Base-by-base conservation (phyloP, 352 stramenopile species). In the Phytophthora hybrid region DNA sequence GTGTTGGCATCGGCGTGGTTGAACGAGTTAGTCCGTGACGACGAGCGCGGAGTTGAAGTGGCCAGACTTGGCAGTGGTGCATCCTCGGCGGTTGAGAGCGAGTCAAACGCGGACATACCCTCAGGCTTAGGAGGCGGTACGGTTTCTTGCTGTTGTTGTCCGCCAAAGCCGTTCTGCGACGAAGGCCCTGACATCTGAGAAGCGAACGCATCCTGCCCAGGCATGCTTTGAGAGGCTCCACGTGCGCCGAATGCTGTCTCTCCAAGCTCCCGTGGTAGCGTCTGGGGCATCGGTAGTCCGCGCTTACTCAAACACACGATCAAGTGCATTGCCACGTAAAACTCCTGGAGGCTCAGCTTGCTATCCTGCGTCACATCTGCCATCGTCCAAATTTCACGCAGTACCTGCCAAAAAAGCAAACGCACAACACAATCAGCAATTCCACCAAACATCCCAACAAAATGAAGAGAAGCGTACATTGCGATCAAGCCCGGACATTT, bases 271-370 rank as follows among this genome's bases (percentile, higher is more conserved):
- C 70, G 63, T 4, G 93, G 93, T 5, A 97, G 71, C 29, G 89
- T 79, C 10, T 74, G 39, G 8, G 93, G 93, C 55, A 98, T 77
- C 0, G 89, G 77, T 9, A 97, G 72, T 8, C 83, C 84, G n/a
- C 93, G 89, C 69, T 98, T 98, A 76, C 87, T 97, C 59, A 98
- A 75, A 67, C 97, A 99, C 19, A 98, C 95, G 76, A 99, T 99
- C 64, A 99, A 75, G 71, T 99, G 97, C 97, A 99, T 99, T 1
- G 95, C 95, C 19, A 98, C 87, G 74, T 96, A 98, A 76, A 99
- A 99, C 72, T 99, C 97, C 26, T 96, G 80, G 26, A 86, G 68
- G 65, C 97, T 94, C 34, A 99, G 88, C 54, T 93, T 92, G 71
- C 96, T 98, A 76, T 99, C 92, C 13, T 97, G 93, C 19, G 84